Base-by-base conservation (phyloP, 116 monocot species). In the Cymodocea nodosa region DNA sequence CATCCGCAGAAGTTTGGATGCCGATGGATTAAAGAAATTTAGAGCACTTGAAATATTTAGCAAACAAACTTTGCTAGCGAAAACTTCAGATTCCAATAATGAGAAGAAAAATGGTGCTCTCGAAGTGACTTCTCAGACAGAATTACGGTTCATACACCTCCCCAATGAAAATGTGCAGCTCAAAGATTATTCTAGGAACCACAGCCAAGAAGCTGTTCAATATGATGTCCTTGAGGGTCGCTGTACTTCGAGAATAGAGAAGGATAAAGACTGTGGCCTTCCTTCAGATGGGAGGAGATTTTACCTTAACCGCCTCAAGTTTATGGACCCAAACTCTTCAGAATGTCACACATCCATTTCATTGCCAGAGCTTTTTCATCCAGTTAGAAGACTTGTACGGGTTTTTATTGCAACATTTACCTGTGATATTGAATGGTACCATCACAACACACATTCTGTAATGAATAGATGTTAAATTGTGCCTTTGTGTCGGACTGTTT, bases 361-460 rank as follows among this genome's bases (percentile, higher is more conserved):
- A 8, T 80, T 92, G 73, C 82, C 69, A 20, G 82, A 92, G 70
- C 87, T 92, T 73, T 63, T 92, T 67, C 73, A 92, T 68, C 92
- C 92, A 34, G 57, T 84, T 16, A 72, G 62, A 69, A 77, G 61
- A 17, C 78, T 92, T 16, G 23, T 68, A 5, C 81, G 77, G 71
- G 76, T 86, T 40, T 91, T 91, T 36, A 75, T 84, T 51, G 85
- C 92, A 66, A 92, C 92, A 56, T 92, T 92, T 60, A 87, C 92
- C 16, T 80, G 76, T 39, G 85, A 92, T 79, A 66, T 87, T 55
- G 69, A 82, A 70, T 92, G 92, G 91, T 91, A 72, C 25, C 40
- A 36, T 64, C 5, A 22, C 23, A 50, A 15, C 40, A 8, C 14
- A 5, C 0, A 11, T 62, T 52, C 5, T 25, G 7, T 37, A 16